Evolutionary conservation across 306 rosid species (phyloP), one percentile per base, ranked within the genome.

Genomic region (Potentilla sterilis): DNA sequence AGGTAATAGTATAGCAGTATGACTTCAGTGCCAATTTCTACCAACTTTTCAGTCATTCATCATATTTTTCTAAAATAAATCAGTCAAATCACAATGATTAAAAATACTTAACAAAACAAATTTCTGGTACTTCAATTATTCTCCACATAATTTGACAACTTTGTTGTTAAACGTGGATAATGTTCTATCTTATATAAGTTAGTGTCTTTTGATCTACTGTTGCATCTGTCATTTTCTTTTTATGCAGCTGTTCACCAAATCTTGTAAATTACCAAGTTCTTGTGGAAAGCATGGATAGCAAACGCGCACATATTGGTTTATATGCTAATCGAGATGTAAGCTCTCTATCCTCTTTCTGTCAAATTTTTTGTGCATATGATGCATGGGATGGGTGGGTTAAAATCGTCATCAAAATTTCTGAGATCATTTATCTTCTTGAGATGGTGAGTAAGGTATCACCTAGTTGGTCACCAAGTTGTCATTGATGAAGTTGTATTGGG

Each of bases 241-340:
- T 4, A 9, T 86, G 83, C 80, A 95, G 99, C 88, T 92, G 98
- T 85, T 83, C 84, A 7, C 92, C 99, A 51, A 95, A 95, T 84
- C 96, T 95, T 70, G 87, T 83, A 70, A 88, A 81, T 82, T 81
- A 95, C 87, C 99, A 95, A 95, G 97, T 95, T 75, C 93, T 95
- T 32, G 83, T 90, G 40, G 99, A 95, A 84, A 95, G 98, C 92
- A 95, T 95, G 99, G 99, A 89, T 70, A 83, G 87, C 78, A 86
- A 85, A 61, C 84, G 84, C 65, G 83, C 97, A 24, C 99, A 90
- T 77, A 88, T 95, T 44, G 99, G 99, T 82, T 81, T 96, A 40
- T 96, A 88, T 85, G 98, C 99, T 51, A 90, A 81, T 83, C 91
- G 81, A 68, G 96, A 96, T 71, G 99, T 96, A 89, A 89, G 97